Percentiles rank a stretch among this genome's conserved stretches.
These are phyloP conservation scores for Eugenia klotzschiana DNA, from an alignment of 441 rosid species.

Conservation along the genomic window DNA sequence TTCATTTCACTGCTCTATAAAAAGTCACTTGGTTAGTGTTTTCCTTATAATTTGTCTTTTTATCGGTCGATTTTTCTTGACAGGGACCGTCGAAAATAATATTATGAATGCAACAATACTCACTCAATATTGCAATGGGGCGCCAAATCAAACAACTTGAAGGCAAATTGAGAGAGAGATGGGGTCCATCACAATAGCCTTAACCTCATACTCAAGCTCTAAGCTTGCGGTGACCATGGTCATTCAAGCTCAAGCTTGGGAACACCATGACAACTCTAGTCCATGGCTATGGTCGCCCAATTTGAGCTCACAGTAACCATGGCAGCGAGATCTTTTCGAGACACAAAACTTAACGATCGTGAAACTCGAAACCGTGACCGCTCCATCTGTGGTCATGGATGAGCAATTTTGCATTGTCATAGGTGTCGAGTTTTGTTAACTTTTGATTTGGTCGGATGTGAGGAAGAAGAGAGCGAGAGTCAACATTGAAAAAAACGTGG, in stretches of 20 bases:
- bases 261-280: background rate
- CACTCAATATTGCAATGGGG: background rate
- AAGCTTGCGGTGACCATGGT: background rate
- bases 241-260: background rate
- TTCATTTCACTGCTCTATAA: background rate
- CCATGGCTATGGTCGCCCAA: background rate
- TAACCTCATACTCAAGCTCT: background rate
- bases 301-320: rapidly evolving
- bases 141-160: background rate
- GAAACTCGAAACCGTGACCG: background rate
- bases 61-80: background rate
- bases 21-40: background rate
- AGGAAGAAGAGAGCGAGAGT: no score
- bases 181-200: background rate
- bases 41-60: background rate
- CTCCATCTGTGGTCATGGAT: background rate
- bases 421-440: background rate
- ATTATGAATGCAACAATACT: no score
- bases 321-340: background rate
- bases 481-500: no score
- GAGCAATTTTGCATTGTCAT: background rate
- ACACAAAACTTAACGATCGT: background rate
- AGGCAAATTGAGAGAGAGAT: background rate
- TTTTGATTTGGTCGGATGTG: no score
- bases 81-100: rapidly evolving